Evolutionary conservation across 2,329 filamentous ascomycete genomes (phyloP).

Genomic region (Chrysosporium keratinophilum): DNA sequence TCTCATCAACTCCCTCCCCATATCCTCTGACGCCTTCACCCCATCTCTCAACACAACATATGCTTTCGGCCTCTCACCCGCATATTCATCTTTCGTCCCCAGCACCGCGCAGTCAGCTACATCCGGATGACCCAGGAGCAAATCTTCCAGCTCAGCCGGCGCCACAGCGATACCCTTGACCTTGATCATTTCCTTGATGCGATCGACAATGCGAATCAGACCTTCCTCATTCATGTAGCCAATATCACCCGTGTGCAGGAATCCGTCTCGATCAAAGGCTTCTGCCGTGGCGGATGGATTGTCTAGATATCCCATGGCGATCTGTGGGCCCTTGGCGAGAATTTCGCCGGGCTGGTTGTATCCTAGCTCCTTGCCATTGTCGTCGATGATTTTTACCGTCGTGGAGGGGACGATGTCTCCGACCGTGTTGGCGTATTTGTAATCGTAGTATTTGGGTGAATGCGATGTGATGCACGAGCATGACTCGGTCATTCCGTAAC

Average conservation of each 20-base stretch:
- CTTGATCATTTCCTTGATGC: slow-evolving; percentile 46
- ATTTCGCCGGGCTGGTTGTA: slow-evolving; percentile 43
- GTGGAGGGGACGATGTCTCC: slow-evolving; percentile 39
- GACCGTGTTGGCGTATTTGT: slow-evolving; percentile 41
- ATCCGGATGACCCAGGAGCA: slow-evolving; percentile 38
- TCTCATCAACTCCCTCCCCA: slow-evolving; percentile 43
- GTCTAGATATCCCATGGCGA: slow-evolving; percentile 46
- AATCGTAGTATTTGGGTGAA: slow-evolving; percentile 41
- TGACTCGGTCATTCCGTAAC: slow-evolving; percentile 40
- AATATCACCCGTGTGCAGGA: slow-evolving; percentile 49
- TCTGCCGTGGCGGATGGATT: slow-evolving; percentile 41
- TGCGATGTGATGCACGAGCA: slow-evolving; percentile 52
- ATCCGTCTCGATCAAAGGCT: slow-evolving; percentile 43
- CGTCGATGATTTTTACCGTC: slow-evolving; percentile 45
- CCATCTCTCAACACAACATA: slow-evolving; percentile 41
- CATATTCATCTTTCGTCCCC: slow-evolving; percentile 29
- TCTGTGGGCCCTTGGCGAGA: slow-evolving; percentile 43
- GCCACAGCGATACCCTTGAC: slow-evolving; percentile 47
- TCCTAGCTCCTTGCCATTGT: slow-evolving; percentile 43
- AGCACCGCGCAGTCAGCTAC: slow-evolving; percentile 44
- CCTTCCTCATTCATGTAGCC: slow-evolving; percentile 33
- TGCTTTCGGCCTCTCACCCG: slow-evolving; percentile 54
- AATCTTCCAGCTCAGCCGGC: slow-evolving; percentile 42
- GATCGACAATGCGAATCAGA: slow-evolving; percentile 39
- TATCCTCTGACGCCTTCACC: slow-evolving; percentile 6